phyloP scores from a whole-genome alignment of 2,329 filamentous ascomycete species.

The Trichoderma simmonsii region DNA sequence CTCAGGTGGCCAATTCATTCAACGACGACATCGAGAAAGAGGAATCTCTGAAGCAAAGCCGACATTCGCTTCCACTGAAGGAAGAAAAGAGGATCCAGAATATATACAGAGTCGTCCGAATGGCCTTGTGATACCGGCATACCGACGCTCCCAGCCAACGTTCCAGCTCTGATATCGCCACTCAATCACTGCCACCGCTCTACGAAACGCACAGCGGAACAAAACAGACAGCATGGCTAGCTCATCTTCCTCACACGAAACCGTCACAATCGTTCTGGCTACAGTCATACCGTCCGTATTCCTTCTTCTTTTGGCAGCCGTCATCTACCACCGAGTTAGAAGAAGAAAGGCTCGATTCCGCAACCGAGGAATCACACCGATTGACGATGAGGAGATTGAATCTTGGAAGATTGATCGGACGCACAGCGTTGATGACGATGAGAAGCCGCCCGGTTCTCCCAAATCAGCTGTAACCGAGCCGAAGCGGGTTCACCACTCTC shows the following conservation, averaged over 20 bases:
- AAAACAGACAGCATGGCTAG: conserved; percentile 12
- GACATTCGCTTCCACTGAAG: background rate
- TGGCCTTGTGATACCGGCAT: conserved; percentile 13
- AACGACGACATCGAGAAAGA: background rate
- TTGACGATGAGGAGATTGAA: conserved; percentile 63
- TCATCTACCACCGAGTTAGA: conserved; percentile 40
- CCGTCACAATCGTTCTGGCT: conserved; percentile 50
- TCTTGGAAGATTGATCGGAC: conserved; percentile 52
- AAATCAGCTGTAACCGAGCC: background rate
- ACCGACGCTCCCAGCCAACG: background rate
- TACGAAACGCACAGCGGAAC: background rate
- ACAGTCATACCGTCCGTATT: conserved; percentile 47
- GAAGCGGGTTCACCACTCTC: conserved; percentile 24
- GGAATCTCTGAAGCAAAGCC: background rate
- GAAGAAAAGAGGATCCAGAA: background rate
- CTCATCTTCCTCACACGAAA: conserved; percentile 22
- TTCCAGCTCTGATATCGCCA: background rate
- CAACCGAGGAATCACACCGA: conserved; percentile 56
- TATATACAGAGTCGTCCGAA: conserved; percentile 3
- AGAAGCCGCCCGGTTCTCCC: conserved; percentile 27
- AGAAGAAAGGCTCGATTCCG: conserved; percentile 43
- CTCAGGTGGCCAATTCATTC: background rate
- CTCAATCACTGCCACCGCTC: background rate
- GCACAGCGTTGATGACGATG: conserved; percentile 22
- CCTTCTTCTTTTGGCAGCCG: conserved; percentile 32